Evolutionary conservation across 148 eudicot genomes (phyloP), one percentile per base, ranked within the genome.

Genomic region (Talinum fruticosum): DNA sequence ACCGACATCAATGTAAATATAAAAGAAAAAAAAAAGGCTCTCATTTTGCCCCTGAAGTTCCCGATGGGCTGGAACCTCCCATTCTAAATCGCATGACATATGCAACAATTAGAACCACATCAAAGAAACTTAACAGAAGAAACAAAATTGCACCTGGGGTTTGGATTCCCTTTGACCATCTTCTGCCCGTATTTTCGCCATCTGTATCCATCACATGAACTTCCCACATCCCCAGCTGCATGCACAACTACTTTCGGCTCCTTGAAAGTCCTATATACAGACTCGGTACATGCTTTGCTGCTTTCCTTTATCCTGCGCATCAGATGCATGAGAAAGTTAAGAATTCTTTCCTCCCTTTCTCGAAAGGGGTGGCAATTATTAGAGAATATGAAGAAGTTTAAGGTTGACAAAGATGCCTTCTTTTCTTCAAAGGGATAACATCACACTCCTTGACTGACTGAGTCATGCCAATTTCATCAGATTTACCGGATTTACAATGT

Each of bases 101-200:
- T 66, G 29, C 30, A 62, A 29, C 33, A n/a, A 38, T 51, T 30
- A 6, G n/a, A 38, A 72, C 66, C 44, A 32, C 59, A 62, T 28
- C 33, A 62, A 26, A 62, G 14, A n/a, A n/a, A 26, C n/a, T 65
- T 4, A 32, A 28, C 0, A 12, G 65, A 76, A 53, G 45, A 61
- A 62, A 14, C 36, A 14, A 68, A 66, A 64, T 44, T 69, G 70
- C 82, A 93, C 98, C 98, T 93, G 69, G 98, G 97, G 79, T 91
- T 87, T 62, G 89, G 86, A 83, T 84, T 93, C 51, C 94, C 94
- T 80, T 93, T 93, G 36, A 93, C 98, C 91, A 88, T 89, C 81
- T 93, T 93, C 78, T 93, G 98, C 72, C 98, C 98, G 81, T 93
- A 93, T 77, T 93, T 93, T 71, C 98, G 91, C 98, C 98, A 93